Evolutionary conservation across 441 rosid genomes (phyloP).

Genomic region (Iberis amara): DNA sequence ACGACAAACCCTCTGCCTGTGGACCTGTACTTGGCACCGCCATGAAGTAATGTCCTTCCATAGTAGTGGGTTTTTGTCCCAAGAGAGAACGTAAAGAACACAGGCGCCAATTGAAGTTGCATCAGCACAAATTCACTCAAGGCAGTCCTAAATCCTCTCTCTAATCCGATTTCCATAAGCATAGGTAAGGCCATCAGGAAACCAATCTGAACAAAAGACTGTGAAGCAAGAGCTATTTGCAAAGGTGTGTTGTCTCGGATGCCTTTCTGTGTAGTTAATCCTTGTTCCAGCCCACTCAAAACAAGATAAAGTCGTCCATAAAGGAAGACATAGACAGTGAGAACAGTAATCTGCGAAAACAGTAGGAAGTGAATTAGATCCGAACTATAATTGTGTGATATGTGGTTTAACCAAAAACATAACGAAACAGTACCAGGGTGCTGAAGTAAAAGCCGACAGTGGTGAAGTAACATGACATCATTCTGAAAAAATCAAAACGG

Average conservation of each 20-base stretch:
- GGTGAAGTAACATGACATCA: constrained; percentile 97
- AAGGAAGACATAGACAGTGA: constrained; percentile 93
- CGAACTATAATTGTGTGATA: constrained; percentile 6
- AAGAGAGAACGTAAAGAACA: constrained; percentile 96
- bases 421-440: constrained; percentile 56
- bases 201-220: constrained; percentile 97
- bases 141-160: constrained; percentile 95
- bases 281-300: constrained; percentile 93
- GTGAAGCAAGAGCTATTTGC: constrained; percentile 98
- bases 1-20: constrained; percentile 99
- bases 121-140: constrained; percentile 92
- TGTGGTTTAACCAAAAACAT: constrained; percentile 9
- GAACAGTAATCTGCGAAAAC: constrained; percentile 81
- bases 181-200: constrained; percentile 95
- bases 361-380: constrained; percentile 22
- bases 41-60: constrained; percentile 94
- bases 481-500: constrained; percentile 97
- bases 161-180: constrained; percentile 99
- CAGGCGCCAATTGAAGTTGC: constrained; percentile 98
- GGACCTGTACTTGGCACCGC: constrained; percentile 95
- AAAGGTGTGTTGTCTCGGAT: constrained; percentile 89
- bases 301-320: constrained; percentile 99
- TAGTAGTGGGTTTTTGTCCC: constrained; percentile 97
- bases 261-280: constrained; percentile 59
- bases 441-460: constrained; percentile 97